These are phyloP conservation scores for Lentinula raphanica DNA, from an alignment of 768 basidiomycete species.

Conservation along the genomic window DNA sequence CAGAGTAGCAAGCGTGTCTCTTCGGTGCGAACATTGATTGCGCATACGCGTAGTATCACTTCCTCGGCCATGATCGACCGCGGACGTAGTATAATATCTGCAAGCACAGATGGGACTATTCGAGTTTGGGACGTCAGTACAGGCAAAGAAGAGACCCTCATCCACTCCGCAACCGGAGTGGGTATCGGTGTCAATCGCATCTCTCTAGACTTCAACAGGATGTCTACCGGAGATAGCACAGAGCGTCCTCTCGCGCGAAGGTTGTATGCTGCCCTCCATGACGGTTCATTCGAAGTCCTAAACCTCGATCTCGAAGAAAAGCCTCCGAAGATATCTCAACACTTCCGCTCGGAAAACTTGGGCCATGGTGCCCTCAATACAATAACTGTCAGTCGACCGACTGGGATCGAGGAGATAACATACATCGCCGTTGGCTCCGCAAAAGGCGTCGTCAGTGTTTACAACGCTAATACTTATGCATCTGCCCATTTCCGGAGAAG, in stretches of 20 bases:
- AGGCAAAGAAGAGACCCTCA: slow-evolving; percentile 39
- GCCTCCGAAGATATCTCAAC: slow-evolving; percentile 25
- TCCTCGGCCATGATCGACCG: slow-evolving; percentile 56
- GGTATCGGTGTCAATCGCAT: slow-evolving; percentile 41
- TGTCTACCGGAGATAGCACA: slow-evolving; percentile 25
- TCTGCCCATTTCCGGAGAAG: slow-evolving; percentile 24
- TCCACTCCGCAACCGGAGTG: slow-evolving; percentile 31
- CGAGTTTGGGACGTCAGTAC: slow-evolving; percentile 69
- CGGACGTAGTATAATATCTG: slow-evolving; percentile 63
- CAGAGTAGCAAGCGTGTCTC: slow-evolving; percentile 28
- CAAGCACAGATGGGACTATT: slow-evolving; percentile 63
- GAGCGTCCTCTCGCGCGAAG: slow-evolving; percentile 44
- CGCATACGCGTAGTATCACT: slow-evolving; percentile 63
- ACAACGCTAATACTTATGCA: neutral
- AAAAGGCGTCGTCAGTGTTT: neutral
- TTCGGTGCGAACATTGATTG: slow-evolving; percentile 58
- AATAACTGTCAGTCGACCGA: slow-evolving; percentile 36
- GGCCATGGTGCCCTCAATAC: slow-evolving; percentile 30
- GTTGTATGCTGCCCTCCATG: slow-evolving; percentile 49
- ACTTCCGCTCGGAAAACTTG: slow-evolving; percentile 19
- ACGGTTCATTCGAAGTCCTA: slow-evolving; percentile 50
- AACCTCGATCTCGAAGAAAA: slow-evolving; percentile 35
- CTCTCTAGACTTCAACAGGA: slow-evolving; percentile 23
- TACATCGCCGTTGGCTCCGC: neutral
- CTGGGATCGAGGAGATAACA: neutral